Percentiles rank a stretch among this genome's conserved stretches.
Evolutionary conservation across 805 yeast genomes (phyloP).

Genomic region (Zygoascus biomembranicola): DNA sequence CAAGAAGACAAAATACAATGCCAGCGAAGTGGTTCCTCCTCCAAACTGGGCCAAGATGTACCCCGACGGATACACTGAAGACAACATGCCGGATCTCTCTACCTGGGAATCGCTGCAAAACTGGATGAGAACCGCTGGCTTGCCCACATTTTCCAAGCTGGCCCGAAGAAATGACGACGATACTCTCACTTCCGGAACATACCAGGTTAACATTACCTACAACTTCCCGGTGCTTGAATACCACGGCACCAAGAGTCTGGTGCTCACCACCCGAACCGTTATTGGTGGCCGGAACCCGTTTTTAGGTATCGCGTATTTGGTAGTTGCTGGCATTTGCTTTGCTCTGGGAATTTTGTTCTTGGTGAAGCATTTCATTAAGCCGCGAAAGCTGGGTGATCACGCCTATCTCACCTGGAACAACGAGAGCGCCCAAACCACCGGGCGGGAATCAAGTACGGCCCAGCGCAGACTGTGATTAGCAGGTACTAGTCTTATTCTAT

Average conservation of each 20-base stretch:
- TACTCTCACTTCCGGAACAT: slow-evolving; percentile 55
- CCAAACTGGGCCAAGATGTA: slow-evolving; percentile 76
- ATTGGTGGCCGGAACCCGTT: slow-evolving; percentile 85
- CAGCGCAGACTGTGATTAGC: not conserved
- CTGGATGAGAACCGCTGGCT: slow-evolving; percentile 97
- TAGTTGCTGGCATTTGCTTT: slow-evolving; percentile 72
- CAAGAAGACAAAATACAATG: slow-evolving; percentile 61
- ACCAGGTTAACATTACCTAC: slow-evolving; percentile 56
- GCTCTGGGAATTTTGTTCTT: slow-evolving; percentile 68
- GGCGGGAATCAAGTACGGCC: slow-evolving; percentile 5
- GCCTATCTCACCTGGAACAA: slow-evolving; percentile 47
- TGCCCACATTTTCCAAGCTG: slow-evolving; percentile 80
- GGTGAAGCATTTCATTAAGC: slow-evolving; percentile 72
- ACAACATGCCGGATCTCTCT: slow-evolving; percentile 68
- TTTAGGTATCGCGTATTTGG: slow-evolving; percentile 75
- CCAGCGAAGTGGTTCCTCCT: slow-evolving; percentile 79
- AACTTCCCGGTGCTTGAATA: slow-evolving; percentile 76
- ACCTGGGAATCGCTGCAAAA: slow-evolving; percentile 81
- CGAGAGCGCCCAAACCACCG: slow-evolving; percentile 14
- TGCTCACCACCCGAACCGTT: slow-evolving; percentile 71
- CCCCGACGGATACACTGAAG: slow-evolving; percentile 85
- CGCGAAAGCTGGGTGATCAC: slow-evolving; percentile 81
- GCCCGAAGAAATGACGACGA: slow-evolving; percentile 63
- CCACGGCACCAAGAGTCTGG: slow-evolving; percentile 84
- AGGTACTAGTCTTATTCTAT: not conserved